Percentiles rank a stretch among this genome's conserved stretches.
Evolutionary conservation across 176 grass and related monocot species (phyloP).

Genomic region (Zea luxurians): DNA sequence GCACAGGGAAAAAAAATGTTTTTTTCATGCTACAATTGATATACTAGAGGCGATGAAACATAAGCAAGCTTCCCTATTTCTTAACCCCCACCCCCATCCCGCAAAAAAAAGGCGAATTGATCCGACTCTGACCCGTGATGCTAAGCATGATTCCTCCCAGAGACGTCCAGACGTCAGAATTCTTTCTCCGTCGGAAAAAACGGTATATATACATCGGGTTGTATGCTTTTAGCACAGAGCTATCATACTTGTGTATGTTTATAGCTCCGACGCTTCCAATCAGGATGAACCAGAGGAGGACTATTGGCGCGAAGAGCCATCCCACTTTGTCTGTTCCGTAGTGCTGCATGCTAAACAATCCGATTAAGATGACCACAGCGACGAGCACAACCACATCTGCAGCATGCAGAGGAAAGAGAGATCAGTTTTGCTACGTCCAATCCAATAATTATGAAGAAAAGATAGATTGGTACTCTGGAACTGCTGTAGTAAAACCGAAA

Average conservation of each 20-base stretch:
- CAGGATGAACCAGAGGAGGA: slow-evolving; percentile 90
- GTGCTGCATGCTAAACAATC: slow-evolving; percentile 97
- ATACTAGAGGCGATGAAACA: slow-evolving; percentile 16
- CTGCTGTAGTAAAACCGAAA: slow-evolving; percentile 20
- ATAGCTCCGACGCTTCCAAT: slow-evolving; percentile 83
- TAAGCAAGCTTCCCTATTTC: background rate
- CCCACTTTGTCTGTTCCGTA: slow-evolving; percentile 97
- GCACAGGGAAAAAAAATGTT: slow-evolving; percentile 21
- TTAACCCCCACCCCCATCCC: background rate
- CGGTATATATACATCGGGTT: slow-evolving; percentile 78
- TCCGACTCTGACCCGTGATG: slow-evolving; percentile 67
- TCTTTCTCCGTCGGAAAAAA: slow-evolving; percentile 61
- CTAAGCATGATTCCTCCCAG: slow-evolving; percentile 96
- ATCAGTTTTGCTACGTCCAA: background rate
- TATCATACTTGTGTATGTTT: slow-evolving; percentile 84
- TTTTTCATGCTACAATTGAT: slow-evolving; percentile 8
- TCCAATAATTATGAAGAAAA: slow-evolving; percentile 7
- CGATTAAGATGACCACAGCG: slow-evolving; percentile 88
- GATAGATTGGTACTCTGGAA: slow-evolving; percentile 12
- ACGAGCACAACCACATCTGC: slow-evolving; percentile 92
- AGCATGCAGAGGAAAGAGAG: slow-evolving; percentile 38
- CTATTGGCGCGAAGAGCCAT: slow-evolving; percentile 94
- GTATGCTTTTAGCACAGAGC: slow-evolving; percentile 79
- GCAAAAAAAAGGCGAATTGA: background rate
- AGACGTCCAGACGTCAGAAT: slow-evolving; percentile 64